Percentiles rank a stretch among this genome's conserved stretches.
phyloP scores from a whole-genome alignment of 1,284 basidiomycete genomes.

The Mycena citricolor region DNA sequence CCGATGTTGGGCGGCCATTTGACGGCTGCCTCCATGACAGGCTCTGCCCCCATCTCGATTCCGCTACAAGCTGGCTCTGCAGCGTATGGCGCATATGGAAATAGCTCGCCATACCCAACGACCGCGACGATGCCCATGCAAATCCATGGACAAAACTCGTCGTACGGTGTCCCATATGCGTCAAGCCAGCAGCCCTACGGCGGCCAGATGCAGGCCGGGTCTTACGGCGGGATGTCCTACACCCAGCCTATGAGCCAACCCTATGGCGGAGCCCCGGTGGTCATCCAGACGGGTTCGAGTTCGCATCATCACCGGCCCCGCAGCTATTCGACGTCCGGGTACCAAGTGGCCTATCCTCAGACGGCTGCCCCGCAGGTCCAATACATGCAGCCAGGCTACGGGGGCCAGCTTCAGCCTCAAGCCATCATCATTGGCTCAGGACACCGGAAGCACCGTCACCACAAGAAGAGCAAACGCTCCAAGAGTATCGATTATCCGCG shows the following conservation, averaged over 20 bases:
- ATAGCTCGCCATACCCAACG: constrained; percentile 30
- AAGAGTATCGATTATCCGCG: constrained; percentile 31
- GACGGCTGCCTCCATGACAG: constrained; percentile 6
- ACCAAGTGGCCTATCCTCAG: constrained; percentile 26
- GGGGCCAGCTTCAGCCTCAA: constrained; percentile 27
- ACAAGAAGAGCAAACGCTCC: constrained; percentile 33
- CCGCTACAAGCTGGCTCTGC: too few species aligned
- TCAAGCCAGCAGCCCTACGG: too few species aligned
- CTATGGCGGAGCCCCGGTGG: constrained; percentile 25
- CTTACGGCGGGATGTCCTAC: constrained; percentile 18
- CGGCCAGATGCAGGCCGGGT: constrained; percentile 16
- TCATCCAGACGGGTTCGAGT: constrained; percentile 24
- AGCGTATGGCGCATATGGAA: constrained; percentile 26
- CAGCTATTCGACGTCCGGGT: constrained; percentile 36
- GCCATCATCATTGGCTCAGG: constrained; percentile 38
- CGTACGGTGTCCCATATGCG: constrained; percentile 26
- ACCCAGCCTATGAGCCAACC: constrained; percentile 26
- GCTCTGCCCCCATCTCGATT: too few species aligned
- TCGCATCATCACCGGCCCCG: constrained; percentile 31
- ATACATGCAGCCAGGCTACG: constrained; percentile 19
- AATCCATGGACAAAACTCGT: constrained; percentile 23
- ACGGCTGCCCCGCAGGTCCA: constrained; percentile 21
- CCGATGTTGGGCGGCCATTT: constrained; percentile 17
- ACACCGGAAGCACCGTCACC: constrained; percentile 36
- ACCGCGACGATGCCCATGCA: constrained; percentile 27